Conservation (phyloP, 2,329 filamentous ascomycete genomes). For the Talaromyces funiculosus region DNA sequence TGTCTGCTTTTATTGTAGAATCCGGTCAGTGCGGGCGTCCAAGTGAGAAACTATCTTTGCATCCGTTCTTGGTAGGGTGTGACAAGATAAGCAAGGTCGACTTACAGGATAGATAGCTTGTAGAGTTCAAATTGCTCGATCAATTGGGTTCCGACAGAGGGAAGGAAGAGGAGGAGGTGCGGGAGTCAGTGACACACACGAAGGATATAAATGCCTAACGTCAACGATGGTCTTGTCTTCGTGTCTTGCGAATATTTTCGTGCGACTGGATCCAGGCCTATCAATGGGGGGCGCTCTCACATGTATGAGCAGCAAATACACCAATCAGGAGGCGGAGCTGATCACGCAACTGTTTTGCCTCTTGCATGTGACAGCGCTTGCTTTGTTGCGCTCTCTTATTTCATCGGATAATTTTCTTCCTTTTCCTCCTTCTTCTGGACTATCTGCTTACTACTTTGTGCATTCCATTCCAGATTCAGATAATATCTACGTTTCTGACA, state of each 20-base stretch:
- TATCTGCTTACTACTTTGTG: too few relatives aligned
- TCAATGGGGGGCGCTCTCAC: slow-evolving; percentile 4
- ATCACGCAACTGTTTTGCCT: slow-evolving; percentile 9
- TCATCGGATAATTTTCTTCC: background rate
- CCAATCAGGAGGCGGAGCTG: slow-evolving; percentile 4
- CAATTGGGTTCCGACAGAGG: background rate
- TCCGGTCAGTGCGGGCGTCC: background rate
- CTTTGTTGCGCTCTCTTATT: background rate
- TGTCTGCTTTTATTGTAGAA: background rate
- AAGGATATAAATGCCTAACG: slow-evolving; percentile 2
- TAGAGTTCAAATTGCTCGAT: too few relatives aligned
- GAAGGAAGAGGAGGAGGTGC: background rate
- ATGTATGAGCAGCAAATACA: background rate
- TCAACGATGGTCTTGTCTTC: slow-evolving; percentile 1
- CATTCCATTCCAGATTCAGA: background rate
- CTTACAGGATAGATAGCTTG: too few relatives aligned
- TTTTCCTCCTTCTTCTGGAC: background rate
- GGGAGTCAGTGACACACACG: background rate
- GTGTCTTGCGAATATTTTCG: background rate
- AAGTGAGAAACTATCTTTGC: background rate
- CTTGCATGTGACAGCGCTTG: slow-evolving; percentile 12
- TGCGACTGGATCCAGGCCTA: slow-evolving; percentile 4
- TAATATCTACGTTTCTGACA: background rate
- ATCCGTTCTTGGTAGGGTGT: background rate
- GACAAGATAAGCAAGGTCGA: too few relatives aligned